Conservation (phyloP, 176 grass and related monocot species). For the Otatea glauca region DNA sequence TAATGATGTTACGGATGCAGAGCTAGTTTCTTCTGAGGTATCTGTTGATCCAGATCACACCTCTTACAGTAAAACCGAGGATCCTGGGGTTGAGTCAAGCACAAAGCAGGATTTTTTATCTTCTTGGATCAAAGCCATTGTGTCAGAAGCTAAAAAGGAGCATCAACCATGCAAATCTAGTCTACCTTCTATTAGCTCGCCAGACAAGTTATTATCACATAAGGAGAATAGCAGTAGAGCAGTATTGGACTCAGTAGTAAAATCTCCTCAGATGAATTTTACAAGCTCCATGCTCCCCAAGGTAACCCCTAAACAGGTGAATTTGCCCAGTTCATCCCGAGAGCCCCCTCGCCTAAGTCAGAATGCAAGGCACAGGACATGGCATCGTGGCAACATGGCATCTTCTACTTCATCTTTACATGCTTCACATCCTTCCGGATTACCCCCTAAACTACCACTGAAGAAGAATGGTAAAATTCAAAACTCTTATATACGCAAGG, state of each 20-base stretch:
- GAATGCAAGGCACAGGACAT: slow-evolving; percentile 82
- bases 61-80: slow-evolving; percentile 28
- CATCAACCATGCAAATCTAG: slow-evolving; percentile 43
- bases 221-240: slow-evolving; percentile 46
- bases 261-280: slow-evolving; percentile 39
- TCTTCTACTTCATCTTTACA: slow-evolving; percentile 53
- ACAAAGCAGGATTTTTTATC: slow-evolving; percentile 40
- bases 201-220: slow-evolving; percentile 40
- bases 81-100: slow-evolving; percentile 33
- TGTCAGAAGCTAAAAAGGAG: slow-evolving; percentile 56
- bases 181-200: slow-evolving; percentile 33
- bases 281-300: slow-evolving; percentile 40
- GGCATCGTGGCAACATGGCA: slow-evolving; percentile 63
- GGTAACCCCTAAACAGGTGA: slow-evolving; percentile 44
- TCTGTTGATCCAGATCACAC: slow-evolving; percentile 35
- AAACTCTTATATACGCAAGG: slow-evolving; percentile 91
- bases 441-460: slow-evolving; percentile 56
- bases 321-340: slow-evolving; percentile 57
- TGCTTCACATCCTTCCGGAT: slow-evolving; percentile 55
- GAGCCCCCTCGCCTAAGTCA: slow-evolving; percentile 44
- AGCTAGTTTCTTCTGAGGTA: slow-evolving; percentile 43
- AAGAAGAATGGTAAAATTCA: slow-evolving; percentile 61
- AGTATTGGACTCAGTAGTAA: slow-evolving; percentile 41
- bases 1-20: slow-evolving; percentile 36
- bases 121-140: slow-evolving; percentile 45